These are phyloP conservation scores for Glaciozyma martinii DNA, from an alignment of 768 basidiomycete species.

Conservation along the genomic window DNA sequence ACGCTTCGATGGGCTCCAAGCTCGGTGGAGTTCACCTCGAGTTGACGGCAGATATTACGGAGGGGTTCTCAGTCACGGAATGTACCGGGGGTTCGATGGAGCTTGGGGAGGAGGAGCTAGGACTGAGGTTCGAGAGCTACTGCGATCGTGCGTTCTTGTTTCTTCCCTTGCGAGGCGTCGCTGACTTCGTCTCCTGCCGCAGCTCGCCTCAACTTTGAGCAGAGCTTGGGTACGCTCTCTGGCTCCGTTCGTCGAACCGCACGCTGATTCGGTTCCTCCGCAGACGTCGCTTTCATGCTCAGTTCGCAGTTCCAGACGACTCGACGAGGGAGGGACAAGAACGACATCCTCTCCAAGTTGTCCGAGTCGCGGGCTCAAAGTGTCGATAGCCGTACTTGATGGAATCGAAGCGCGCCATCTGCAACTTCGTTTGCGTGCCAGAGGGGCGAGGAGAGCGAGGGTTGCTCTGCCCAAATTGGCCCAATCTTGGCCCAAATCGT, in stretches of 20 bases:
- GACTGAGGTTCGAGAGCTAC: conserved; percentile 87
- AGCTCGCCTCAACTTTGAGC: conserved; percentile 32
- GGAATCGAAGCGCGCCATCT: too few species aligned
- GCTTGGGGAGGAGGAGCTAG: conserved; percentile 75
- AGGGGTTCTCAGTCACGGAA: conserved; percentile 92
- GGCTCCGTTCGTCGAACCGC: background rate
- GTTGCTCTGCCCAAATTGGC: too few species aligned
- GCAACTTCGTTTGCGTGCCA: too few species aligned
- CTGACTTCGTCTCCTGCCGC: background rate
- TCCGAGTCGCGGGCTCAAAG: too few species aligned
- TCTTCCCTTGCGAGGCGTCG: conserved; percentile 36
- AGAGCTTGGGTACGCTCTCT: conserved; percentile 15
- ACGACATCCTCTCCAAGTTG: too few species aligned
- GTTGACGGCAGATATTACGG: conserved; percentile 82
- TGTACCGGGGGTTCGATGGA: conserved; percentile 96
- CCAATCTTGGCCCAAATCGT: too few species aligned
- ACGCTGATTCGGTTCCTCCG: background rate
- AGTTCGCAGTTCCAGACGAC: conserved; percentile 70
- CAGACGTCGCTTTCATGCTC: conserved; percentile 73
- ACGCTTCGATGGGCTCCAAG: conserved; percentile 60
- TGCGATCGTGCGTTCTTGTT: conserved; percentile 60
- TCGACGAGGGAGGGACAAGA: conserved; percentile 36
- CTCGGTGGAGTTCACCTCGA: conserved; percentile 78
- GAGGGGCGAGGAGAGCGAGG: too few species aligned
- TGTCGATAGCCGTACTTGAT: too few species aligned